These are phyloP conservation scores for Clonostachys solani DNA, from an alignment of 2,329 filamentous ascomycete genomes.

Conservation along the genomic window DNA sequence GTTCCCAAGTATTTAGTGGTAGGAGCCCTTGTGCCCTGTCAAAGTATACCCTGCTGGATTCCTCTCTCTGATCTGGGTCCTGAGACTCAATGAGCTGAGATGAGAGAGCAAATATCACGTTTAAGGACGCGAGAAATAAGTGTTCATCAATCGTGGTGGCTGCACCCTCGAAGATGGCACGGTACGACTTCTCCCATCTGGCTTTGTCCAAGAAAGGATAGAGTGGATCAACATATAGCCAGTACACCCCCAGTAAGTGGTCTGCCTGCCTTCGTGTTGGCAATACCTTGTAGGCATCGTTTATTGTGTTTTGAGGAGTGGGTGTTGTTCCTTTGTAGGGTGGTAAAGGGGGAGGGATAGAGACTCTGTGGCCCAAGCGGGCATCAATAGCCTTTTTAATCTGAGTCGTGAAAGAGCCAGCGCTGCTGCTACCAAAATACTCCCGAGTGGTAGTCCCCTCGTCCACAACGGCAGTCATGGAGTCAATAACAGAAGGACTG, in stretches of 20 bases:
- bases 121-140: slow-evolving; percentile 36
- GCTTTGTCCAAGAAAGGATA: slow-evolving; percentile 37
- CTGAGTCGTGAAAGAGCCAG: slow-evolving; percentile 39
- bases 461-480: slow-evolving; percentile 39
- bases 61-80: slow-evolving; percentile 29
- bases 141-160: slow-evolving; percentile 28
- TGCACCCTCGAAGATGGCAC: slow-evolving; percentile 31
- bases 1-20: slow-evolving; percentile 34
- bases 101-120: slow-evolving; percentile 39
- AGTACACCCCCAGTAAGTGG: slow-evolving; percentile 37
- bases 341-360: too few relatives aligned
- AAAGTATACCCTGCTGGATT: slow-evolving; percentile 34
- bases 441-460: slow-evolving; percentile 32
- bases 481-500: slow-evolving; percentile 30
- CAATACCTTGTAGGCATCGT: slow-evolving; percentile 17
- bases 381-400: slow-evolving; percentile 36
- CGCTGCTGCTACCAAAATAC: slow-evolving; percentile 41
- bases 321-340: too few relatives aligned
- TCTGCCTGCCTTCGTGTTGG: slow-evolving; percentile 39
- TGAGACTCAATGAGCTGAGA: slow-evolving; percentile 36
- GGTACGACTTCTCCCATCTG: slow-evolving; percentile 30
- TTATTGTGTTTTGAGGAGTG: too few relatives aligned
- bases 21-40: slow-evolving; percentile 33
- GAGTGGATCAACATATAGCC: slow-evolving; percentile 38
- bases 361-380: too few relatives aligned